phyloP scores from a whole-genome alignment of 2,329 filamentous ascomycete genomes.

The Fusarium albidum region DNA sequence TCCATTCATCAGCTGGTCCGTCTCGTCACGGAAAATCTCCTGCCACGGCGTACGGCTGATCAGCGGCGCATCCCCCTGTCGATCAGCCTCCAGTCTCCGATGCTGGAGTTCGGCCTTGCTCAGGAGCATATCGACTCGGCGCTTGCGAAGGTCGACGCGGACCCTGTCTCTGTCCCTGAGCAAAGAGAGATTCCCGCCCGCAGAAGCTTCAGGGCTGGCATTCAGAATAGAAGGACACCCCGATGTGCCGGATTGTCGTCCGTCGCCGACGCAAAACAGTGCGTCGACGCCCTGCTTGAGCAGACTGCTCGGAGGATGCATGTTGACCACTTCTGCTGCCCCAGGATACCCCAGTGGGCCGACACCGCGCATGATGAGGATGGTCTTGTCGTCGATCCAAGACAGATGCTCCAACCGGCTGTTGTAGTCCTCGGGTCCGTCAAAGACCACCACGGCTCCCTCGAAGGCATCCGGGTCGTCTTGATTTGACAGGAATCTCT shows the following conservation, averaged over 20 bases:
- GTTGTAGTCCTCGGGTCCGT: constrained; percentile 59
- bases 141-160: constrained; percentile 57
- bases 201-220: constrained; percentile 62
- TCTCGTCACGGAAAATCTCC: constrained; percentile 57
- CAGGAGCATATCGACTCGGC: constrained; percentile 58
- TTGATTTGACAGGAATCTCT: constrained; percentile 54
- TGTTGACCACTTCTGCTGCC: constrained; percentile 61
- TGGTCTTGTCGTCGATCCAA: neutral
- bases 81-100: constrained; percentile 48
- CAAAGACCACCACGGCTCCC: constrained; percentile 56
- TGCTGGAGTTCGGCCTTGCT: constrained; percentile 50
- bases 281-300: constrained; percentile 55
- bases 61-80: constrained; percentile 48
- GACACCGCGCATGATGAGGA: constrained; percentile 56
- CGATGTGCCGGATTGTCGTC: constrained; percentile 63
- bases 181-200: constrained; percentile 61
- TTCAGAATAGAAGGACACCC: constrained; percentile 64
- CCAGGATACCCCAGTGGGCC: constrained; percentile 60
- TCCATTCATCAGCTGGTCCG: constrained; percentile 53
- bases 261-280: constrained; percentile 62
- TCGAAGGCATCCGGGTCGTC: constrained; percentile 58
- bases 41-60: constrained; percentile 60
- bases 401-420: constrained; percentile 51
- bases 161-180: constrained; percentile 58
- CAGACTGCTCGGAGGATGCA: constrained; percentile 56